Percentiles rank a stretch among this genome's conserved stretches.
Evolutionary conservation across 2,329 filamentous ascomycete genomes (phyloP).

Genomic region (Penicillium psychrosexuale): DNA sequence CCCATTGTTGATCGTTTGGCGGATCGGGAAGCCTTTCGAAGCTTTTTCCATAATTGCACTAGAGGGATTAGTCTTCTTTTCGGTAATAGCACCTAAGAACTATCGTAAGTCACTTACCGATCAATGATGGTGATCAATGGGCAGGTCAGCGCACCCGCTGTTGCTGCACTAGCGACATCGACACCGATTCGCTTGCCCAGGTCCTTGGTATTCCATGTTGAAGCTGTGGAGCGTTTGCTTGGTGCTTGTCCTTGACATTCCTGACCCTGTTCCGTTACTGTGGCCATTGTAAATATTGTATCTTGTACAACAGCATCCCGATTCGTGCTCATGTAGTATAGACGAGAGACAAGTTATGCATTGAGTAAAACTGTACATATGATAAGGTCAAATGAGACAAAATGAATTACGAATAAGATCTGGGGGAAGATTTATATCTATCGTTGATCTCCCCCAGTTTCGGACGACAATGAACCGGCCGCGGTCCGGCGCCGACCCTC

Average conservation of each 20-base stretch:
- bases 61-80: neutral
- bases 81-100: neutral
- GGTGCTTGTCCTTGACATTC: constrained; percentile 11
- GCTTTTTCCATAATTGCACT: constrained; percentile 53
- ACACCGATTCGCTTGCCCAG: constrained; percentile 63
- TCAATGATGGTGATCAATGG: constrained; percentile 87
- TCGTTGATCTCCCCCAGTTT: constrained; percentile 7
- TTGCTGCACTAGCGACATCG: constrained; percentile 66
- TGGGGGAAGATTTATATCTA: neutral
- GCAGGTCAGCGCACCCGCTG: constrained; percentile 72
- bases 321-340: constrained; percentile 25
- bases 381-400: constrained; percentile 12
- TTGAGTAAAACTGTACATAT: neutral
- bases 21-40: constrained; percentile 44
- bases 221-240: constrained; percentile 5
- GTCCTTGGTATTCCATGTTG: constrained; percentile 71
- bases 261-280: constrained; percentile 14
- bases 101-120: constrained; percentile 52
- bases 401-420: constrained; percentile 17
- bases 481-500: constrained; percentile 18
- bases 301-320: constrained; percentile 28
- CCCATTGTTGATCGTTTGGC: constrained; percentile 40
- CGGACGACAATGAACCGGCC: constrained; percentile 29
- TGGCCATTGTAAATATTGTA: constrained; percentile 23
- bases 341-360: neutral